A percentile compares a stretch with the other conserved stretches of the same genome.
Conservation (phyloP, 441 rosid genomes). For the Lepidium campestre region DNA sequence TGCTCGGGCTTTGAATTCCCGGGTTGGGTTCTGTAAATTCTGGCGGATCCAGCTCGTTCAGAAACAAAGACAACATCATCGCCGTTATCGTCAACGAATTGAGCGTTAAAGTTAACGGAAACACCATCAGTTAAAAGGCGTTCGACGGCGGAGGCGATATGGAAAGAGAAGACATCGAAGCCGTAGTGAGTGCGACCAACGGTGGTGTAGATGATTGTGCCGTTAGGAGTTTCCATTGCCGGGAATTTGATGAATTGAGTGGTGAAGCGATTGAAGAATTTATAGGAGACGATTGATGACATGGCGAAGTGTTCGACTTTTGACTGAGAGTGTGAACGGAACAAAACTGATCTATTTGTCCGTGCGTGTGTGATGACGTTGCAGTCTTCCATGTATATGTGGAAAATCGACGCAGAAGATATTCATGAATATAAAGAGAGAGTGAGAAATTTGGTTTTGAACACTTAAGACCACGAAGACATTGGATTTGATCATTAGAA, state of each 20-base stretch:
- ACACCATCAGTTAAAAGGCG: constrained; percentile 59
- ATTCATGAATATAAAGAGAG: background rate
- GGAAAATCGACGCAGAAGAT: background rate
- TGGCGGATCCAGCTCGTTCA: constrained; percentile 56
- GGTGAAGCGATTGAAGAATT: background rate
- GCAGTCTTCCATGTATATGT: background rate
- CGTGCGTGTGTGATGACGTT: constrained; percentile 24
- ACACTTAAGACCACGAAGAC: background rate
- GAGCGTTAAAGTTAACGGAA: constrained; percentile 77
- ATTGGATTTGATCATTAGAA: background rate
- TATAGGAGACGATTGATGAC: constrained; percentile 1
- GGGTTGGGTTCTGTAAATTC: constrained; percentile 38
- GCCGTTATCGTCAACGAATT: constrained; percentile 34
- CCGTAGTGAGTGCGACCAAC: constrained; percentile 66
- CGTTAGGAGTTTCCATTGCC: constrained; percentile 42
- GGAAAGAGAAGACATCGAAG: constrained; percentile 67
- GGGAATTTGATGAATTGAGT: background rate
- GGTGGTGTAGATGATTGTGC: constrained; percentile 65
- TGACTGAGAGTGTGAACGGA: constrained; percentile 20
- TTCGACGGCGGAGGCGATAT: constrained; percentile 18
- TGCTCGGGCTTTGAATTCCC: constrained; percentile 30
- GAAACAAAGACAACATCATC: constrained; percentile 52
- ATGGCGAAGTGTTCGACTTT: background rate
- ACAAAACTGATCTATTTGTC: background rate
- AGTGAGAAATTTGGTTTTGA: constrained; percentile 8